A percentile compares a stretch with the other conserved stretches of the same genome.
These are phyloP conservation scores for Globisporangium okanoganense DNA, from an alignment of 352 stramenopile species.

Conservation along the genomic window DNA sequence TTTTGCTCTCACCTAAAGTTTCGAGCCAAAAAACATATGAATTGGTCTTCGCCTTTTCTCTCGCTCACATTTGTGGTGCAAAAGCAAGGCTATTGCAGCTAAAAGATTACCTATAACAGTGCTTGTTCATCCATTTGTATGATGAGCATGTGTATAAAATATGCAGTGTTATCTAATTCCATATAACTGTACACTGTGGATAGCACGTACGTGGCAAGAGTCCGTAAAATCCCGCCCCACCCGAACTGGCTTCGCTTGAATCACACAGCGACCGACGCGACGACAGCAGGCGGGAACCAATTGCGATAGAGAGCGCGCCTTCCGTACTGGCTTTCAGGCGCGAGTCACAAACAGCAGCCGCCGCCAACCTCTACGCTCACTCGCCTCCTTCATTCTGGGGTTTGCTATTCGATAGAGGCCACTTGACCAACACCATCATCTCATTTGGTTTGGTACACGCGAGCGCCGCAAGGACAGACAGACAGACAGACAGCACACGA, in stretches of 20 bases:
- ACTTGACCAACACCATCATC: slow-evolving; percentile 12
- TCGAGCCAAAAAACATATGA: neutral
- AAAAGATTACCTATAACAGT: neutral
- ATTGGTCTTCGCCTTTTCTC: neutral
- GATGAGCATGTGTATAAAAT: neutral
- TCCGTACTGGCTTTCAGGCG: slow-evolving; percentile 6
- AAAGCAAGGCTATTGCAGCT: neutral
- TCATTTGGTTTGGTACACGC: slow-evolving; percentile 20
- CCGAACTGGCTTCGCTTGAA: slow-evolving; percentile 3
- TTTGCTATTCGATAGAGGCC: slow-evolving; percentile 7
- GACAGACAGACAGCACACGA: slow-evolving; percentile 8
- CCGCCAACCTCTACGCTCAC: slow-evolving; percentile 7
- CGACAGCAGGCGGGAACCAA: slow-evolving; percentile 1
- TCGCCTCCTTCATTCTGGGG: slow-evolving; percentile 15
- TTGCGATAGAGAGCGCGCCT: neutral
- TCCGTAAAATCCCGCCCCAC: neutral
- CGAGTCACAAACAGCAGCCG: neutral
- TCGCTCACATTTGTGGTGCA: neutral
- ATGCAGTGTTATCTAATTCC: neutral
- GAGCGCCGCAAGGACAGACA: slow-evolving; percentile 4
- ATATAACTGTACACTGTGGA: neutral
- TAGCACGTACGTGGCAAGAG: neutral
- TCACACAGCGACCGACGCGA: neutral
- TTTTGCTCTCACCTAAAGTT: neutral
- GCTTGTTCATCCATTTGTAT: neutral